Conservation (phyloP, 306 rosid genomes). For the Prunus kanzakura region DNA sequence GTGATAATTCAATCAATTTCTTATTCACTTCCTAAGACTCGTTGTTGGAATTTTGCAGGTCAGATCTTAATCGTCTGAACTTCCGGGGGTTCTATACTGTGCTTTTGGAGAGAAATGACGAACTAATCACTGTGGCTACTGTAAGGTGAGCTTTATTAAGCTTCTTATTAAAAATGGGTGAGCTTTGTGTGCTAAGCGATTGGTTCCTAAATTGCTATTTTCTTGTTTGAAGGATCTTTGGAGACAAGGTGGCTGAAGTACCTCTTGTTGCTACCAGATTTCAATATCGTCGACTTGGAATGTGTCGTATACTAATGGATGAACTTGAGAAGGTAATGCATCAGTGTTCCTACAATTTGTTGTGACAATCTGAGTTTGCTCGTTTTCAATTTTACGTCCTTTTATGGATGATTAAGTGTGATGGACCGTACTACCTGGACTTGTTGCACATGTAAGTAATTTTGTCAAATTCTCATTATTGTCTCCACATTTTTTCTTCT, state of each 20-base stretch:
- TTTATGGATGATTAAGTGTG: background rate
- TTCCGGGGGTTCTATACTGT: constrained; percentile 78
- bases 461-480: constrained; percentile 4
- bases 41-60: constrained; percentile 42
- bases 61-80: constrained; percentile 72
- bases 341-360: background rate
- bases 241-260: constrained; percentile 79
- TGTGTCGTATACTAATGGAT: constrained; percentile 77
- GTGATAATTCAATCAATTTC: background rate
- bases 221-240: constrained; percentile 54
- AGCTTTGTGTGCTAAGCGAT: constrained; percentile 7
- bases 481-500: constrained; percentile 6
- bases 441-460: background rate
- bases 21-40: background rate
- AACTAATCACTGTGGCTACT: constrained; percentile 71
- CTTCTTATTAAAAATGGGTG: background rate
- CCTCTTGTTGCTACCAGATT: constrained; percentile 81
- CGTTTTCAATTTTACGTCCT: background rate
- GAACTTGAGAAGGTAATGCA: constrained; percentile 76
- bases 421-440: background rate
- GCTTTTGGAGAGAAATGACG: constrained; percentile 71
- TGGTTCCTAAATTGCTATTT: constrained; percentile 12
- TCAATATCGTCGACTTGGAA: constrained; percentile 77
- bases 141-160: constrained; percentile 51
- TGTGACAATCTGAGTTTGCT: background rate